Evolutionary conservation across 2,329 filamentous ascomycete genomes (phyloP), one percentile per base, ranked within the genome.

Genomic region (Rhytidhysteron rufulum): DNA sequence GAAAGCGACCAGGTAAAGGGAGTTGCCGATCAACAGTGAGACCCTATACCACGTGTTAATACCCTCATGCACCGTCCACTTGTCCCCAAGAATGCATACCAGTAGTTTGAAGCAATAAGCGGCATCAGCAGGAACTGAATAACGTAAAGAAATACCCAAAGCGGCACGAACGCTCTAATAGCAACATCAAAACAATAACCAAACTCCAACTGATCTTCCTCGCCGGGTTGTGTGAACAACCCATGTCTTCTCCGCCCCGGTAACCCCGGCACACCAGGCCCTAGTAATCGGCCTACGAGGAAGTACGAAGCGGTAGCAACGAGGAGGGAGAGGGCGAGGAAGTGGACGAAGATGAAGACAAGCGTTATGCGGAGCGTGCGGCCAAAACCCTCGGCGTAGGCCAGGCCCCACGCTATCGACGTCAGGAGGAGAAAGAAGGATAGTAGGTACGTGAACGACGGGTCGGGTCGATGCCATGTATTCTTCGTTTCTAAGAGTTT

Each of bases 151-250:
- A 83, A 80, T 19, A 82, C 71, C 71, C 82, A 85, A 4, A 84
- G 71, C 0, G 82, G 80, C 49, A 85, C 80, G 62, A 83, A 85
- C 1, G 81, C 80, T 27, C 82, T 72, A 29, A 83, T 85, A 1
- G 79, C 77, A 16, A 83, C 82, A 66, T 85, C 82, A 64, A 84
- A 85, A 60, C 82, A 85, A 58, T 85, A 85, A 39, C 82, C 82
- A 64, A 85, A 85, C 55, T 85, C 82, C 45, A 85, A 61, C 44
- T 77, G 77, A 40, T 83, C 80, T 17, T 54, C 75, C 9, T 69
- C 71, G 4, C 66, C 67, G 0, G 75, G 72, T 39, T 78, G 75
- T 4, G 74, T 59, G 53, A 84, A 83, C 5, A 84, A 62, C 2
- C 81, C 79, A 54, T 76, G 67, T 45, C 77, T 61, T 55, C 76